Evolutionary conservation across 164 flowering plant species (phyloP).

Genomic region (Nelumbo lutea): DNA sequence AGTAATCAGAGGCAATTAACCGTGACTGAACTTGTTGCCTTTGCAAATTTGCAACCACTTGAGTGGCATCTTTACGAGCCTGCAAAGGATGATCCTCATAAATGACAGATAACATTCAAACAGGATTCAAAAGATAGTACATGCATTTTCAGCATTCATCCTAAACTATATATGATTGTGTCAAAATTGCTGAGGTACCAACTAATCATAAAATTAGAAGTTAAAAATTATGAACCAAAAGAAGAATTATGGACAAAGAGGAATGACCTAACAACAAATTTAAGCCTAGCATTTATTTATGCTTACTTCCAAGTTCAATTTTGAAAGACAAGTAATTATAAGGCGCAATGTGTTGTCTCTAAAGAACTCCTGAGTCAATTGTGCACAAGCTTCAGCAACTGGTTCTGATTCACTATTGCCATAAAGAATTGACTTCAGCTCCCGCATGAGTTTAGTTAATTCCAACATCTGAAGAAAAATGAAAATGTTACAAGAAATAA

Average conservation of each 20-base stretch:
- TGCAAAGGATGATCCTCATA: conserved; percentile 24
- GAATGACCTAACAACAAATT: not conserved
- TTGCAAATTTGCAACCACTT: conserved; percentile 95
- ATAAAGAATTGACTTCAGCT: conserved; percentile 72
- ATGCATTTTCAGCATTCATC: no score
- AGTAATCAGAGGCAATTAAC: conserved; percentile 90
- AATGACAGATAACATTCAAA: not conserved
- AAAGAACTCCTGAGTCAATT: conserved; percentile 90
- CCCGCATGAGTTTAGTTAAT: conserved; percentile 57
- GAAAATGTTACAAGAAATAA: not conserved
- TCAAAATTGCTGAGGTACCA: no score
- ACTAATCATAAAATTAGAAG: no score
- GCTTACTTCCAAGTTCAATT: conserved; percentile 80
- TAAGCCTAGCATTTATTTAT: not conserved
- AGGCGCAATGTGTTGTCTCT: conserved; percentile 71
- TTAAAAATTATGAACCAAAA: not conserved
- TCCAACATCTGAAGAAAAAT: conserved; percentile 61
- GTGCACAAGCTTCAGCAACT: conserved; percentile 81
- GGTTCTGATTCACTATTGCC: conserved; percentile 93
- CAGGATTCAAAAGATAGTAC: no score
- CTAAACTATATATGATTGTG: no score
- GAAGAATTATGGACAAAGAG: not conserved
- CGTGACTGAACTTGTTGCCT: conserved; percentile 94
- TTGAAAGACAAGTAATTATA: conserved; percentile 69
- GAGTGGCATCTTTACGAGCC: conserved; percentile 97